These are phyloP conservation scores for Epicoccum sorghinum DNA, from an alignment of 2,329 filamentous ascomycete species.

Conservation along the genomic window DNA sequence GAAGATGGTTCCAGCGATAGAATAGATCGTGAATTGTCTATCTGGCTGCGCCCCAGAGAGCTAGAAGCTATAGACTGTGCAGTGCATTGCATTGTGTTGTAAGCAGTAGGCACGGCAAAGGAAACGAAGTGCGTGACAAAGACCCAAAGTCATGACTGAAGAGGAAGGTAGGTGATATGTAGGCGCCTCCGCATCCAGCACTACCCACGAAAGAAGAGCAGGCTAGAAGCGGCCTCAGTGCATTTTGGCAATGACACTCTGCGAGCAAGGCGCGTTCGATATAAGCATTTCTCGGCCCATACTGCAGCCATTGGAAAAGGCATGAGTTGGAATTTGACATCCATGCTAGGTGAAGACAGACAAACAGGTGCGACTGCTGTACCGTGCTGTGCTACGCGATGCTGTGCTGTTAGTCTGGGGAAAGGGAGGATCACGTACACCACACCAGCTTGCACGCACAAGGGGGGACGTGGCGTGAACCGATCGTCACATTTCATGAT, in stretches of 20 bases:
- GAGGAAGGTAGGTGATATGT: slow-evolving; percentile 20
- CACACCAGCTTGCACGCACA: slow-evolving; percentile 10
- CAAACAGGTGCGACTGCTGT: no score
- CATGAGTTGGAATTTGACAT: slow-evolving; percentile 99
- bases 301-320: slow-evolving; percentile 77
- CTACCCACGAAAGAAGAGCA: slow-evolving; percentile 24
- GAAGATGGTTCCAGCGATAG: no score
- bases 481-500: slow-evolving; percentile 45
- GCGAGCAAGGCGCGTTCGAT: slow-evolving; percentile 41
- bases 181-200: slow-evolving; percentile 33
- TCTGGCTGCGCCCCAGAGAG: no score
- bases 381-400: neutral
- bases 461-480: slow-evolving; percentile 38
- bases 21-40: no score
- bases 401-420: neutral
- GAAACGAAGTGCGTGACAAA: no score
- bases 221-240: slow-evolving; percentile 39
- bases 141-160: no score
- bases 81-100: no score
- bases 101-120: no score
- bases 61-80: no score
- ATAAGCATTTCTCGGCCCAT: slow-evolving; percentile 99
- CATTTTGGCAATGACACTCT: slow-evolving; percentile 5
- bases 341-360: slow-evolving; percentile 69
- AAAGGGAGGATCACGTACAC: neutral